A percentile compares a stretch with the other conserved stretches of the same genome.
Conservation (phyloP, 495 filamentous ascomycete genomes). For the Aspergillus ellipticus region DNA sequence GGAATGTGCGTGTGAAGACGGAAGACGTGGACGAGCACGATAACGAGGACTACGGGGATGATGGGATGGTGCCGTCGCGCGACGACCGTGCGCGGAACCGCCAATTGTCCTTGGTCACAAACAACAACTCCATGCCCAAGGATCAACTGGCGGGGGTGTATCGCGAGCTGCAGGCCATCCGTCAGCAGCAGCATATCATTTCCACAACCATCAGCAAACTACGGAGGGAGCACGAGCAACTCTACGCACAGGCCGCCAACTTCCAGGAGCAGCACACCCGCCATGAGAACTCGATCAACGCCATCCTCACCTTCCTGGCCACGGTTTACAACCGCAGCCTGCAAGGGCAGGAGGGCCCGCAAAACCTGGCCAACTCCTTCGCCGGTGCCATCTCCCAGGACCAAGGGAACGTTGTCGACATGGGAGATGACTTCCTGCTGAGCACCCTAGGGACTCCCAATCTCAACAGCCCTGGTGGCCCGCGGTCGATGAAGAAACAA, state of each 20-base stretch:
- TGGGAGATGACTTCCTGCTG: slow-evolving; percentile 57
- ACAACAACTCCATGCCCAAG: slow-evolving; percentile 55
- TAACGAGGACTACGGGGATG: slow-evolving; percentile 65
- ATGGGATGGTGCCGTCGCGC: slow-evolving; percentile 31
- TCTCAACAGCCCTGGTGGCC: slow-evolving; percentile 34
- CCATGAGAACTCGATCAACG: slow-evolving; percentile 97
- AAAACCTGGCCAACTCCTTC: slow-evolving; percentile 69
- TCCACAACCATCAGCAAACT: slow-evolving; percentile 72
- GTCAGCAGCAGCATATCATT: slow-evolving; percentile 81
- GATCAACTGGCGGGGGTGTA: slow-evolving; percentile 75
- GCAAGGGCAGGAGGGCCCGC: slow-evolving; percentile 56
- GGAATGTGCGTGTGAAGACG: slow-evolving; percentile 56
- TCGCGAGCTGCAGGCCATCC: slow-evolving; percentile 73
- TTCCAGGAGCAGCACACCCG: slow-evolving; percentile 91
- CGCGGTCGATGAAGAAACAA: slow-evolving; percentile 45
- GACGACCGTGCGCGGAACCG: slow-evolving; percentile 36
- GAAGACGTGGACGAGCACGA: slow-evolving; percentile 67
- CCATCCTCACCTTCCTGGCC: slow-evolving; percentile 92
- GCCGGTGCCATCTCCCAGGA: slow-evolving; percentile 64
- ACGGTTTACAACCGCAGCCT: slow-evolving; percentile 88
- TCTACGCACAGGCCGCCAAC: slow-evolving; percentile 82
- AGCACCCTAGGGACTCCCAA: slow-evolving; percentile 32
- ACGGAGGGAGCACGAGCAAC: slow-evolving; percentile 77
- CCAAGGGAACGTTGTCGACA: slow-evolving; percentile 64
- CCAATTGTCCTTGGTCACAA: slow-evolving; percentile 41